These are phyloP conservation scores for Inga oerstediana DNA, from an alignment of 306 rosid genomes.

Conservation along the genomic window DNA sequence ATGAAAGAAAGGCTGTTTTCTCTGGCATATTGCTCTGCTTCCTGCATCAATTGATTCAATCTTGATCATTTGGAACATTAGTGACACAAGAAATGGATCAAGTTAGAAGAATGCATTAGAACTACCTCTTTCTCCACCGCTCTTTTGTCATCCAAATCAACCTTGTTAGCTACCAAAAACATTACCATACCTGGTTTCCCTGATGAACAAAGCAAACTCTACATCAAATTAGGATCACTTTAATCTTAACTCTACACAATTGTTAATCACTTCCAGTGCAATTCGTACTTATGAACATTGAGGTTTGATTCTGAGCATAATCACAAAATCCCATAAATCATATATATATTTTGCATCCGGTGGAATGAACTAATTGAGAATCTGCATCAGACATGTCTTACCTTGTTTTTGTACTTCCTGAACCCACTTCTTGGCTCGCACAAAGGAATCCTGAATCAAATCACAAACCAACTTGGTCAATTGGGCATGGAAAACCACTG, in stretches of 20 bases:
- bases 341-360: background rate
- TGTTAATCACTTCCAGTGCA: background rate
- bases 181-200: constrained; percentile 80
- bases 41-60: constrained; percentile 48
- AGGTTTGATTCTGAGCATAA: background rate
- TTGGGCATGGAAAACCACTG: background rate
- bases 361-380: background rate
- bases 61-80: background rate
- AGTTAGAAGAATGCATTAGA: background rate
- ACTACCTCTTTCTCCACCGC: constrained; percentile 67
- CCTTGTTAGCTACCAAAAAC: constrained; percentile 86
- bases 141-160: constrained; percentile 67
- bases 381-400: constrained; percentile 18
- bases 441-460: constrained; percentile 74
- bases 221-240: background rate
- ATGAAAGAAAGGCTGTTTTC: constrained; percentile 70
- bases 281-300: background rate
- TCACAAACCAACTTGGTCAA: constrained; percentile 11
- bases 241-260: background rate
- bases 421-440: constrained; percentile 82
- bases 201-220: constrained; percentile 34
- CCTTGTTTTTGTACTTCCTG: constrained; percentile 86
- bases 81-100: background rate
- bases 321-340: background rate
- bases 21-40: constrained; percentile 76